A percentile compares a stretch with the other conserved stretches of the same genome.
These are phyloP conservation scores for Trametes cinnabarina DNA, from an alignment of 768 basidiomycete genomes.

Conservation along the genomic window DNA sequence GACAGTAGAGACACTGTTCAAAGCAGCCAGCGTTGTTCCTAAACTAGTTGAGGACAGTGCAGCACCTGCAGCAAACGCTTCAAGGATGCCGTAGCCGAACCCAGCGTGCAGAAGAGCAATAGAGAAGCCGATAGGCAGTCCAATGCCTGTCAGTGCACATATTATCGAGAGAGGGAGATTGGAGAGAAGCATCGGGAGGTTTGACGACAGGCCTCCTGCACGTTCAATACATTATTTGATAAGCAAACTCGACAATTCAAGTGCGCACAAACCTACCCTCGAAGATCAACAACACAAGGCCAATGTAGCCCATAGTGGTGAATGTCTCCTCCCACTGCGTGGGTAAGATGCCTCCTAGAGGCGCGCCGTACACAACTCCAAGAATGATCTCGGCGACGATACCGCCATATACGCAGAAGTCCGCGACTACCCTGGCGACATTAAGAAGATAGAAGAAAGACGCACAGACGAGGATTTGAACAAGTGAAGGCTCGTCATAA, in stretches of 20 bases:
- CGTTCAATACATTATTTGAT: constrained; percentile 35
- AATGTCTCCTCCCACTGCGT: constrained; percentile 42
- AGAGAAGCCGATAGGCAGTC: constrained; percentile 48
- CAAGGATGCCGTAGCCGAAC: constrained; percentile 40
- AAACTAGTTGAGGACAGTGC: constrained; percentile 62
- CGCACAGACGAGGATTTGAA: constrained; percentile 43
- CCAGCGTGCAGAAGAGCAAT: constrained; percentile 43
- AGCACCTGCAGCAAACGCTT: constrained; percentile 61
- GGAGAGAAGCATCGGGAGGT: constrained; percentile 42
- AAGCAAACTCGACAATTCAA: constrained; percentile 17
- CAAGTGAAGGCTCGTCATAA: constrained; percentile 18
- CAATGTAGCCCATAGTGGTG: constrained; percentile 44
- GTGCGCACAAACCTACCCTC: constrained; percentile 15
- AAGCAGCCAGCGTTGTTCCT: constrained; percentile 63
- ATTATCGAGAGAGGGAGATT: constrained; percentile 47
- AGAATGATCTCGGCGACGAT: constrained; percentile 53
- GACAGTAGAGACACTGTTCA: constrained; percentile 32
- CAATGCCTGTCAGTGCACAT: constrained; percentile 52
- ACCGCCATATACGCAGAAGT: constrained; percentile 42
- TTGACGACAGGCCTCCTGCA: constrained; percentile 58
- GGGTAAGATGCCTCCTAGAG: constrained; percentile 45
- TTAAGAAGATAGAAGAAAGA: constrained; percentile 58
- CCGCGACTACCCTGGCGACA: constrained; percentile 42
- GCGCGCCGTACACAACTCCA: constrained; percentile 55
- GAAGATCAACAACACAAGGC: constrained; percentile 31